Evolutionary conservation across 768 basidiomycete genomes (phyloP).

Genomic region (Tricholoma sp.): DNA sequence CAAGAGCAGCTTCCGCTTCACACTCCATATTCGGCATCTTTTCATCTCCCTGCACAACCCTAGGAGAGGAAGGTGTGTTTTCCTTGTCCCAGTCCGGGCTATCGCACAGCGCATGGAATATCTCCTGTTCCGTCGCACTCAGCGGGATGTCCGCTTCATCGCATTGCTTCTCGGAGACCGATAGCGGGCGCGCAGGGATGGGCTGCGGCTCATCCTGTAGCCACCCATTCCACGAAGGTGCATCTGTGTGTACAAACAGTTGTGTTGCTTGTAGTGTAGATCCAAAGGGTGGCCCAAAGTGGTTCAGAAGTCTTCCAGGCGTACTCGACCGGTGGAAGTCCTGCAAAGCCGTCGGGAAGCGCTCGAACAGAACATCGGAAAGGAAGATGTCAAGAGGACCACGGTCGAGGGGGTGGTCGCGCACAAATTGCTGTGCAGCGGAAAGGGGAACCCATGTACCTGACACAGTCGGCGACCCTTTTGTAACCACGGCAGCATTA

Average conservation of each 20-base stretch:
- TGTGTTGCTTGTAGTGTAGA: constrained; percentile 43
- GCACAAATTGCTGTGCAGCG: constrained; percentile 48
- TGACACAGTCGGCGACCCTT: constrained; percentile 46
- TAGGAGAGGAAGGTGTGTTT: constrained; percentile 11
- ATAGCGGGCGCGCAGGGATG: constrained; percentile 1
- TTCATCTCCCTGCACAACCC: constrained; percentile 7
- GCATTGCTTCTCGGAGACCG: constrained; percentile 1
- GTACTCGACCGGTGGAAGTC: constrained; percentile 49
- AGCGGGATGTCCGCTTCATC: constrained; percentile 44
- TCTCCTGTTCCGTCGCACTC: constrained; percentile 65
- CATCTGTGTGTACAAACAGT: constrained; percentile 13
- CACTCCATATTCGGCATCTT: background rate
- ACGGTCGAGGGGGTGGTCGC: constrained; percentile 34
- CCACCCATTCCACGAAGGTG: constrained; percentile 7
- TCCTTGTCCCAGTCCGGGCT: constrained; percentile 53
- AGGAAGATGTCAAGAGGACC: constrained; percentile 51
- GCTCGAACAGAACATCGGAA: constrained; percentile 54
- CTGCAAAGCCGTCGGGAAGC: constrained; percentile 58
- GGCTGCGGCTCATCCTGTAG: constrained; percentile 16
- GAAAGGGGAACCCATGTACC: constrained; percentile 71
- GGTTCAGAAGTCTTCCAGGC: constrained; percentile 43
- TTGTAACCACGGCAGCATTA: constrained; percentile 46
- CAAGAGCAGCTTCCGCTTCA: background rate
- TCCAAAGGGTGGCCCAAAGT: constrained; percentile 63
- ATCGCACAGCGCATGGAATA: constrained; percentile 61